These are phyloP conservation scores for Polyplosphaeria fusca DNA, from an alignment of 495 filamentous ascomycete species.

Conservation along the genomic window DNA sequence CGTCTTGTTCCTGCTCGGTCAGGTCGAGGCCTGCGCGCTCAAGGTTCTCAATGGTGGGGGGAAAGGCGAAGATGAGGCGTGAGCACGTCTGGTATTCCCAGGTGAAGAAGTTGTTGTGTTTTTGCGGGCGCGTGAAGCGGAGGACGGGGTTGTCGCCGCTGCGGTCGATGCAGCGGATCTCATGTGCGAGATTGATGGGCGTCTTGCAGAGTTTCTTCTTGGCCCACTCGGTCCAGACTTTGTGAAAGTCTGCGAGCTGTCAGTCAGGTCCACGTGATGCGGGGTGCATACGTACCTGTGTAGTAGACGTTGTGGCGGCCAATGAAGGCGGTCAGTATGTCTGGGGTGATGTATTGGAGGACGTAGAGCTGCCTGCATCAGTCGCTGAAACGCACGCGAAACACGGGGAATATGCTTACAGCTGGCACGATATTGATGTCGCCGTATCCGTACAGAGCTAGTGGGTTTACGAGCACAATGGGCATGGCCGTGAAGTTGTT, in stretches of 20 bases:
- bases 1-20: slow-evolving; percentile 16
- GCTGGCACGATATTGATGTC: slow-evolving; percentile 28
- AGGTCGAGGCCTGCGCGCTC: slow-evolving; percentile 23
- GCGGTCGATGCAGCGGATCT: slow-evolving; percentile 28
- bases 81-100: slow-evolving; percentile 29
- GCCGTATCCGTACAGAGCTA: slow-evolving; percentile 33
- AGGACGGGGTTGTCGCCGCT: slow-evolving; percentile 40
- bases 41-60: slow-evolving; percentile 30
- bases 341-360: slow-evolving; percentile 32
- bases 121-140: slow-evolving; percentile 37
- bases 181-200: slow-evolving; percentile 6
- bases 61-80: slow-evolving; percentile 27
- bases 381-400: slow-evolving; percentile 4
- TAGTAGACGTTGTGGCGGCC: slow-evolving; percentile 31
- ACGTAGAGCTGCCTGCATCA: slow-evolving; percentile 31
- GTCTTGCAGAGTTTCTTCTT: slow-evolving; percentile 15
- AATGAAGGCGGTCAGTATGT: slow-evolving; percentile 29
- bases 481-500: slow-evolving; percentile 31
- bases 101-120: slow-evolving; percentile 11
- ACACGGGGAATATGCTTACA: slow-evolving; percentile 17
- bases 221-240: slow-evolving; percentile 22
- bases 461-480: slow-evolving; percentile 20
- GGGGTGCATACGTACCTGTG: slow-evolving; percentile 3
- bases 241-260: slow-evolving; percentile 19
- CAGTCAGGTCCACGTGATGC: background rate